Evolutionary conservation across 495 filamentous ascomycete species (phyloP).

Genomic region (Penicillium pancosmium): DNA sequence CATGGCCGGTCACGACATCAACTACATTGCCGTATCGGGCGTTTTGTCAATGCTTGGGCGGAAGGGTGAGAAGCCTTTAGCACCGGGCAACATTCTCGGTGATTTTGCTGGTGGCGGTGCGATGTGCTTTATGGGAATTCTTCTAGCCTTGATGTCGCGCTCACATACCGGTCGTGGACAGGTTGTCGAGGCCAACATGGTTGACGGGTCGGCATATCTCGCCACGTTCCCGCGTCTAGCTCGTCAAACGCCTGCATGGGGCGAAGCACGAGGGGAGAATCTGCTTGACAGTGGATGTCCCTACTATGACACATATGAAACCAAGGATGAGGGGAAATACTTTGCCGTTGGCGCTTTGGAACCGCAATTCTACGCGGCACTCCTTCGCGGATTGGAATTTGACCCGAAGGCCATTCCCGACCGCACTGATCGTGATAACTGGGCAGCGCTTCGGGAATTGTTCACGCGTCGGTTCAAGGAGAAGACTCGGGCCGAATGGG

Average conservation of each 20-base stretch:
- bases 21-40: conserved; percentile 89
- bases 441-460: conserved; percentile 61
- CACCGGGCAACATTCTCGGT: conserved; percentile 81
- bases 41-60: conserved; percentile 76
- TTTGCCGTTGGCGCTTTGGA: conserved; percentile 93
- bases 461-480: conserved; percentile 68
- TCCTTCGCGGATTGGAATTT: conserved; percentile 69
- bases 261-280: conserved; percentile 69
- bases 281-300: conserved; percentile 82
- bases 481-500: conserved; percentile 83
- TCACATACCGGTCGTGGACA: conserved; percentile 67
- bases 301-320: conserved; percentile 87
- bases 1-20: conserved; percentile 99
- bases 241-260: conserved; percentile 60
- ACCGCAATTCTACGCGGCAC: conserved; percentile 73
- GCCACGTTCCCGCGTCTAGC: conserved; percentile 72
- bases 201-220: conserved; percentile 81
- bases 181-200: conserved; percentile 95
- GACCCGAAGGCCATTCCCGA: conserved; percentile 52
- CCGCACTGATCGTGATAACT: conserved; percentile 59
- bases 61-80: conserved; percentile 65
- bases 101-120: conserved; percentile 94
- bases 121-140: conserved; percentile 64
- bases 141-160: conserved; percentile 48
- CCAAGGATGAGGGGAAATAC: conserved; percentile 72